phyloP scores from a whole-genome alignment of 2,329 filamentous ascomycete species.

The Alternaria brassicicola region DNA sequence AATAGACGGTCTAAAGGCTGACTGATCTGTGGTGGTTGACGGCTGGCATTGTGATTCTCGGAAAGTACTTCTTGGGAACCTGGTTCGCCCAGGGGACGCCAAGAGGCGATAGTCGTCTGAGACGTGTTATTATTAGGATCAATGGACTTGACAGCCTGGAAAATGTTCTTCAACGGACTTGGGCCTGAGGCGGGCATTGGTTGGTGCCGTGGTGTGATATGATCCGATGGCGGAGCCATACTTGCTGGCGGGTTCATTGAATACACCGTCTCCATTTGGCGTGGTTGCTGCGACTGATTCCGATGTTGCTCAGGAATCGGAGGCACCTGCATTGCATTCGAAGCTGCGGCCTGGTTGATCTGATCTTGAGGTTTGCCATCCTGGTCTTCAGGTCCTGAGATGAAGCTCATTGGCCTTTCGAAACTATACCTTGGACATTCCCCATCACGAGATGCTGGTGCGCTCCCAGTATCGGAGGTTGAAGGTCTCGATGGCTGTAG shows the following conservation, averaged over 20 bases:
- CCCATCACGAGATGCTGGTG: slow-evolving; percentile 25
- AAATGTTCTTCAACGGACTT: slow-evolving; percentile 7
- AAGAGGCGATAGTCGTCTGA: slow-evolving; percentile 18
- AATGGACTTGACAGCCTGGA: slow-evolving; percentile 1
- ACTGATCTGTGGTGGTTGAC: slow-evolving; percentile 1
- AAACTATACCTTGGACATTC: slow-evolving; percentile 34
- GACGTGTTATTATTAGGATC: not conserved
- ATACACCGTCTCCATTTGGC: slow-evolving; percentile 12
- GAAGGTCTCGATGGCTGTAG: slow-evolving; percentile 4
- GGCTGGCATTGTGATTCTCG: slow-evolving; percentile 12
- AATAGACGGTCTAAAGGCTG: slow-evolving; percentile 12
- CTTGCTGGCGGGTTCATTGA: slow-evolving; percentile 15
- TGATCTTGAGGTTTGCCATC: slow-evolving; percentile 46
- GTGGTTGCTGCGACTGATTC: slow-evolving; percentile 12
- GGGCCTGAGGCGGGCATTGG: slow-evolving; percentile 2
- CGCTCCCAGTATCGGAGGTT: slow-evolving; percentile 6
- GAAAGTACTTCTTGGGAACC: slow-evolving; percentile 7
- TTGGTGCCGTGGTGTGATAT: slow-evolving; percentile 1
- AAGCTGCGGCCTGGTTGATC: slow-evolving; percentile 34
- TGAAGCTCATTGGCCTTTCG: slow-evolving; percentile 48
- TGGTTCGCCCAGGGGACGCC: slow-evolving; percentile 13
- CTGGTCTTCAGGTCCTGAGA: slow-evolving; percentile 42
- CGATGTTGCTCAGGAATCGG: slow-evolving; percentile 12
- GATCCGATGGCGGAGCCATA: slow-evolving; percentile 9
- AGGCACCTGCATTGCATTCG: slow-evolving; percentile 10